Evolutionary conservation across 768 basidiomycete species (phyloP), one percentile per base, ranked within the genome.

Genomic region (Trichaptum fuscoviolaceum): DNA sequence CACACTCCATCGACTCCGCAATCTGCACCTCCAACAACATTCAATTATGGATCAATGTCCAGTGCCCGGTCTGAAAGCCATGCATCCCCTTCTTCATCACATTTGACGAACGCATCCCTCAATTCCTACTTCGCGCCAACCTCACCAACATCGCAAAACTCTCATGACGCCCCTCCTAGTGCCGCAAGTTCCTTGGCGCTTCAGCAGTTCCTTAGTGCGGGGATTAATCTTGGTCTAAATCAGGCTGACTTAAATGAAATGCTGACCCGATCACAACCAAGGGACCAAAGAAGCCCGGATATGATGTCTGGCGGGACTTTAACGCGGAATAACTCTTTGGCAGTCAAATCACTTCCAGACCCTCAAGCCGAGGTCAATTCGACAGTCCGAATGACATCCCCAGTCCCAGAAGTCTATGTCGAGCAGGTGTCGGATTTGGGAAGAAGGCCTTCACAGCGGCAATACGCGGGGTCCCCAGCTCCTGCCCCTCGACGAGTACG

Each of bases 161-260:
- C 42, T 52, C 42, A 4, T 52, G 42, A 52, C 42, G 2, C 42
- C 42, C 42, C 72, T 63, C 66, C 71, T 20, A 65, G 73, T n/a
- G 65, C 70, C 57, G 69, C 71, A 30, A 64, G 69, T 52, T 67
- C 72, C 63, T 69, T 79, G 63, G 88, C 89, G 18, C 77, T 93
- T 65, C 84, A 82, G 73, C 90, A 92, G 73, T 76, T 95, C 26
- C 92, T 91, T 69, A 85, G 87, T 72, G 92, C 91, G 25, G 92
- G 90, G 1, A 82, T 81, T 15, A 86, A 86, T 70, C 84, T 93
- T 42, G 92, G 91, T 34, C 82, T 94, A 36, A 90, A 93, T 76
- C 87, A 87, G 71, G 80, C 76, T 18, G 91, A 85, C 30, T 74
- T 95, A 68, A 89, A 85, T 62, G 91, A 87, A 65, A 76, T 94